Evolutionary conservation across 345 rosid genomes (phyloP), one percentile per base, ranked within the genome.

Genomic region (Capsella bursapastoris): DNA sequence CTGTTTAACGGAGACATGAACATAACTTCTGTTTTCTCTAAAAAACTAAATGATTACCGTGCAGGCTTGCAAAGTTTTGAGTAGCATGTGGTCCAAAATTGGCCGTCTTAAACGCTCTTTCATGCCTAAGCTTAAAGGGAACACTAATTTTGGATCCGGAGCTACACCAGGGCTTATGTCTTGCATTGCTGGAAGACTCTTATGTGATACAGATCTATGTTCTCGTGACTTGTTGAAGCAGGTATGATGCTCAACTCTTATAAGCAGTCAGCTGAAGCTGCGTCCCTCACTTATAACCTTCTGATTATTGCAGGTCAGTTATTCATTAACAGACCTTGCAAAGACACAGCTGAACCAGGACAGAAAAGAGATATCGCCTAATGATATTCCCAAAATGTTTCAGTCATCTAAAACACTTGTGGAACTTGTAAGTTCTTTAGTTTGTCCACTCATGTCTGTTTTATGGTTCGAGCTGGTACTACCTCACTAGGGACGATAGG

Each of bases 61-160:
- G 73, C 82, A 95, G 99, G 94, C 86, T 78, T 95, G 99, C 75
- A 85, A 80, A 78, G 99, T 95, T 72, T 83, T 86, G 57, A 86
- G 96, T 84, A 83, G 81, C 82, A 91, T 85, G 89, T 95, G 99
- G 99, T 95, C 99, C 82, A 95, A 90, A 85, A 80, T 95, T 79
- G 99, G 99, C 43, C 97, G 98, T 51, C 92, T 95, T 53, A 92
- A 89, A 84, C 99, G 99, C 51, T 87, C 96, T 59, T 78, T 74
- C 66, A 95, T 95, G 99, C 99, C 99, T 67, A 95, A 82, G 77
- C 88, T 92, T 76, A 92, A 83, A 86, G 91, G 93, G 77, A 88
- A 82, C 79, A 71, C 85, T 44, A 70, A 82, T 71, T 91, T 83
- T 77, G 98, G 97, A 12, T 89, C 97, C 18, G 97, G 99, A 75